A percentile compares a stretch with the other conserved stretches of the same genome.
Conservation (phyloP, 1,284 basidiomycete species). For the Farysia itapuensis region DNA sequence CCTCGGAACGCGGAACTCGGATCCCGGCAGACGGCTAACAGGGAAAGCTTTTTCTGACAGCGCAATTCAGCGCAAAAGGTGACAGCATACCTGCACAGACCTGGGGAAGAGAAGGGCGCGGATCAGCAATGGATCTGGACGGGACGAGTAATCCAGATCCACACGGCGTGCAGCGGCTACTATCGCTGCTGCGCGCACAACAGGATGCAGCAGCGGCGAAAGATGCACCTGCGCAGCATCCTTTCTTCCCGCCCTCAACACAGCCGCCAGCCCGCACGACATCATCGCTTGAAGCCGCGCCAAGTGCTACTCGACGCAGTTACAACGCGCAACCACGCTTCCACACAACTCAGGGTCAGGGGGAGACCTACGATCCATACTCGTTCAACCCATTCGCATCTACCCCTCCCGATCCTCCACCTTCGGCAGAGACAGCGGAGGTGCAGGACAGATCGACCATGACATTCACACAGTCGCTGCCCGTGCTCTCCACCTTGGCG, state of each 20-base stretch:
- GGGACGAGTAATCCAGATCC: slow-evolving; percentile 10
- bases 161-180: slow-evolving; percentile 30
- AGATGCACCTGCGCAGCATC: too few species aligned
- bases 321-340: not conserved
- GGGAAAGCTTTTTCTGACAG: too few species aligned
- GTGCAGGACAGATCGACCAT: too few species aligned
- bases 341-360: not conserved
- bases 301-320: not conserved
- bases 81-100: not conserved
- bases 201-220: slow-evolving; percentile 9
- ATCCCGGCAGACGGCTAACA: too few species aligned
- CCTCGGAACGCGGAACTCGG: too few species aligned
- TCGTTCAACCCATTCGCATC: too few species aligned
- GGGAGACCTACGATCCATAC: not conserved
- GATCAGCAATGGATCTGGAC: slow-evolving; percentile 25
- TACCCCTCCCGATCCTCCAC: too few species aligned
- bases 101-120: not conserved
- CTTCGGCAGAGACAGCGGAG: too few species aligned
- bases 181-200: slow-evolving; percentile 21
- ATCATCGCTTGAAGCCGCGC: too few species aligned
- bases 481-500: too few species aligned
- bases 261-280: not conserved
- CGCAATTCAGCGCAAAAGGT: too few species aligned
- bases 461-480: too few species aligned
- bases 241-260: not conserved